These are phyloP conservation scores for Saccharomyces eubayanus DNA, from an alignment of 805 yeast species.

Conservation along the genomic window DNA sequence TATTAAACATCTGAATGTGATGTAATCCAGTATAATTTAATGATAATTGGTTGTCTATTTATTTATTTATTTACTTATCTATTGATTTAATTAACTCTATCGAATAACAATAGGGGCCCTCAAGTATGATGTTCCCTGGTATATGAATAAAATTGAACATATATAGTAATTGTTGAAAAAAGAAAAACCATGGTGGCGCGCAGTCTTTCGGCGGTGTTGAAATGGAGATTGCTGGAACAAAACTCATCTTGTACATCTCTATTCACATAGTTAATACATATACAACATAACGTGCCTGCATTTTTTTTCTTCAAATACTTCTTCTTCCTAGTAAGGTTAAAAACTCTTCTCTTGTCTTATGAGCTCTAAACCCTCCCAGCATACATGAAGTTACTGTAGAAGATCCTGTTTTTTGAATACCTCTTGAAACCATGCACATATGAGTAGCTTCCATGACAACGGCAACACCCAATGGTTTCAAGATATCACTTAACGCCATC, in stretches of 20 bases:
- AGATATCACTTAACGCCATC: slow-evolving; percentile 83
- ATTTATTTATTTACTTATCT: not conserved
- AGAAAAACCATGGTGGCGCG: not conserved
- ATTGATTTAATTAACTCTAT: not conserved
- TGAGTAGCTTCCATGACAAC: slow-evolving; percentile 97
- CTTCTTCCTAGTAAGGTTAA: slow-evolving; percentile 67
- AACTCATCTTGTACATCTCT: not conserved
- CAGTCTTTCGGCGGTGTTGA: not conserved
- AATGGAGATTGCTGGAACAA: not conserved
- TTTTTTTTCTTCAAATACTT: slow-evolving; percentile 11
- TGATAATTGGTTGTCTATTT: not conserved
- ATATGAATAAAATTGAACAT: not conserved
- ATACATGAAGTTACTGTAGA: slow-evolving; percentile 91
- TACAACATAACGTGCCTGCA: not conserved
- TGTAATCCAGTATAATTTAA: not conserved
- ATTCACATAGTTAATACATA: not conserved
- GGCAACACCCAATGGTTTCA: slow-evolving; percentile 94
- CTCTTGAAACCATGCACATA: slow-evolving; percentile 99
- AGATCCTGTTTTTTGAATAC: slow-evolving; percentile 92
- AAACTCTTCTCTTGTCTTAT: slow-evolving; percentile 94
- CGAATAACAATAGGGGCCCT: not conserved
- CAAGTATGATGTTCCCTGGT: not conserved
- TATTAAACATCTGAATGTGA: slow-evolving; percentile 18
- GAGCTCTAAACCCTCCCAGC: slow-evolving; percentile 94
- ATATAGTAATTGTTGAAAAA: not conserved